Evolutionary conservation across 2,329 filamentous ascomycete species (phyloP), one percentile per base, ranked within the genome.

Genomic region (Ophiostoma sp.): DNA sequence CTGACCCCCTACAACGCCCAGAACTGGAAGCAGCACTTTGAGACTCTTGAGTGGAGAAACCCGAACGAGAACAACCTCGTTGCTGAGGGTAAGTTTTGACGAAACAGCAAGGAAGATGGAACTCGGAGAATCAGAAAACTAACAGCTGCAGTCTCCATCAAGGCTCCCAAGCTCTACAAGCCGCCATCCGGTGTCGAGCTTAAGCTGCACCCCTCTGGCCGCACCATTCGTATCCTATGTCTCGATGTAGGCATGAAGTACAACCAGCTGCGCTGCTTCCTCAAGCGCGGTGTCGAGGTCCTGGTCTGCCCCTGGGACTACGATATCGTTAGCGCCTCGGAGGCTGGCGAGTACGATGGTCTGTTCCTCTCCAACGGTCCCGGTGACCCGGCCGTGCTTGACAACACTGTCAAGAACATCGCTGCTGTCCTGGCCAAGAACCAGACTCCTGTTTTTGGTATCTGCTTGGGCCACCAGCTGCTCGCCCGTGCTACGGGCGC

Each of bases 231-330:
- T 76, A 89, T 99, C 71, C 83, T 98, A 66, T 97, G 93, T 77
- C 86, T 99, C 74, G 95, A 99, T 81, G 94, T 99, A 74, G 95
- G 95, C 78, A 89, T 98, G 83, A 99, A 99, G 81, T 97, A 92
- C 82, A 99, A 98, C 81, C 95, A 99, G 81, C 85, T 99, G 74
- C 87, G 95, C 73, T 99, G 95, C 81, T 88, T 99, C 75, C 84
- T 99, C 70, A 89, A 88, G 75, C 88, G 95, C 74, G 95, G 95
- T 68, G 90, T 98, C 68, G 95, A 99, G 78, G 93, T 98, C 65
- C 81, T 97, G 72, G 92, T 97, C 68, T 93, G 95, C 72, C 95
- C 95, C 9, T 99, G 94, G 93, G 89, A 99, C 80, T 93, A 97
- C 76, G 90, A 98, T 78, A 93, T 98, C 78, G 87, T 89, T 67